Evolutionary conservation across 75 land plant species (phyloP).

Genomic region (Larix kaempferi): DNA sequence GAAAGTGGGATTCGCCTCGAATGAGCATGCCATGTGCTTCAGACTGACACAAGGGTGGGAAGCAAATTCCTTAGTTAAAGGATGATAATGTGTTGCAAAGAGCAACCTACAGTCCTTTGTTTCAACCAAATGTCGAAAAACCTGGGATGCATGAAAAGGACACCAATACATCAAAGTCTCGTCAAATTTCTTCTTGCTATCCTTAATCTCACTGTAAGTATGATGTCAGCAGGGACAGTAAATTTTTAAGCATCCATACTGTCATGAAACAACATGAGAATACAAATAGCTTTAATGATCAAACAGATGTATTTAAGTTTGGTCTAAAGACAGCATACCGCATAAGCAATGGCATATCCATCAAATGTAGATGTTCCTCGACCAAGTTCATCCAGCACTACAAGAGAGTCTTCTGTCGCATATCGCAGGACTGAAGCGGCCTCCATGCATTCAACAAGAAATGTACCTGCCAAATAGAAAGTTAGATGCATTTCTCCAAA

Average conservation of each 20-base stretch:
- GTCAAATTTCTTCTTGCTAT: background rate
- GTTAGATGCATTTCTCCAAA: background rate
- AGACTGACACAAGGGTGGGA: slow-evolving; percentile 72
- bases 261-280: background rate
- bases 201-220: background rate
- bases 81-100: slow-evolving; percentile 96
- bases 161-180: background rate
- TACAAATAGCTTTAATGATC: background rate
- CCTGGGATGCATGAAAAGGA: slow-evolving; percentile 36
- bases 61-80: slow-evolving; percentile 82
- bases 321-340: slow-evolving; percentile 42
- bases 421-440: slow-evolving; percentile 80
- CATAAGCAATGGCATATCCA: slow-evolving; percentile 98
- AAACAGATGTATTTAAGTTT: background rate
- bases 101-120: slow-evolving; percentile 74
- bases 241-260: background rate
- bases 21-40: slow-evolving; percentile 83
- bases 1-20: slow-evolving; percentile 16
- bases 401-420: slow-evolving; percentile 82
- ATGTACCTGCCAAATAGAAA: slow-evolving; percentile 57
- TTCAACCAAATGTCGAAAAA: slow-evolving; percentile 85
- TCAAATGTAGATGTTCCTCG: slow-evolving; percentile 94
- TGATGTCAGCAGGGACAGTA: background rate
- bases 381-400: slow-evolving; percentile 94
- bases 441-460: slow-evolving; percentile 83